Evolutionary conservation across 192 early-diverging fungal genomes (phyloP), one percentile per base, ranked within the genome.

Genomic region (Umbelopsis ramanniana): DNA sequence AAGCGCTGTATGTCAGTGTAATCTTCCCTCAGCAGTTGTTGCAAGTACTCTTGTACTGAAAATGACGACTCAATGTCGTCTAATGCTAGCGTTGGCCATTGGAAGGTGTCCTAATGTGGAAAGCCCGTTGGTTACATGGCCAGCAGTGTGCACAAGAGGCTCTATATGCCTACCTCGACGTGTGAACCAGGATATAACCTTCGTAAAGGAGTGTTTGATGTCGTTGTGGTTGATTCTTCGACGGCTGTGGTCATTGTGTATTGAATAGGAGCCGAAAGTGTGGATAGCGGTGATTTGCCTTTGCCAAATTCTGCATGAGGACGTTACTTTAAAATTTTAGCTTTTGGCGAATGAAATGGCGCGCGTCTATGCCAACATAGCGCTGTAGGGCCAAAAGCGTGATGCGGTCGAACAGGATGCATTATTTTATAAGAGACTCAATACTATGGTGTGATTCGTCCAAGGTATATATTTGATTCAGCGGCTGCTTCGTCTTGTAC

Each of bases 21-120:
- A 57, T 93, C 85, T 10, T 77, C 73, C 24, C 92, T 83, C 37
- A 96, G 84, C 15, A 90, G 82, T 7, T 81, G 75, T 71, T 96
- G 95, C 24, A 98, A 82, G 71, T 94, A 95, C 71, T 91, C 87
- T 72, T 96, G 93, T 21, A 88, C 83, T 11, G 89, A 84, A 52
- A 93, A 90, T 4, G 92, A 81, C 5, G 90, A 90, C 14, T 92
- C 90, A 37, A 93, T 84, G 4, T 89, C 80, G 24, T 89, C 88
- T 50, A 92, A 74, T 8, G 89, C 54, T 45, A 83, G 63, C 8
- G 76, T 50, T 46, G 83, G 79, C 79, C 83, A 88, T 66, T 84
- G 77, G 52, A 83, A 88, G 0, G 79, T 54, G 70, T 77, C 69
- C 86, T 85, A 68, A 12, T 8, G 10, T 35, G 52, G 63, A 67